These are phyloP conservation scores for Aspergillus saccharolyticus DNA, from an alignment of 495 filamentous ascomycete genomes.

Conservation along the genomic window DNA sequence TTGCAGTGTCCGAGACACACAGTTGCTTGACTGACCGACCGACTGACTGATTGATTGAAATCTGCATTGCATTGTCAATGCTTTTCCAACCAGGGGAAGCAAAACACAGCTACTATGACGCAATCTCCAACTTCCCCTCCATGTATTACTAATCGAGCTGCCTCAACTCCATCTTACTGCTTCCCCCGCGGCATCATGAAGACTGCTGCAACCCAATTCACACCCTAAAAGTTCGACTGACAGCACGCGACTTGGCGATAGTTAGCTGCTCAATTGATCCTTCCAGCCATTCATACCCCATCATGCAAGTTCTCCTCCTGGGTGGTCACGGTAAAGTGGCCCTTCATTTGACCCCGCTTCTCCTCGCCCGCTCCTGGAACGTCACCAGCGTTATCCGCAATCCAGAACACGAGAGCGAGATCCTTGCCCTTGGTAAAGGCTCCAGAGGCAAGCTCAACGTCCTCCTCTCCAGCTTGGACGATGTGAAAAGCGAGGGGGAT, in stretches of 20 bases:
- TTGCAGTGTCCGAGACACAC: neutral
- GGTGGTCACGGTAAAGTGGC: slow-evolving; percentile 80
- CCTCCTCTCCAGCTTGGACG: slow-evolving; percentile 64
- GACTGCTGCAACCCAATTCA: neutral
- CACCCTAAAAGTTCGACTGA: neutral
- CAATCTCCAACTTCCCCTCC: neutral
- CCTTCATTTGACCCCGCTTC: slow-evolving; percentile 68
- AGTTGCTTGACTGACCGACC: neutral
- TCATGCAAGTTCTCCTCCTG: slow-evolving; percentile 62
- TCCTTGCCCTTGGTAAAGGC: slow-evolving; percentile 53
- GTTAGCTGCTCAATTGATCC: no score
- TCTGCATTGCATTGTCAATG: neutral
- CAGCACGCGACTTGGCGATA: no score
- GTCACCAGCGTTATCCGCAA: slow-evolving; percentile 75
- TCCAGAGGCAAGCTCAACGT: slow-evolving; percentile 53
- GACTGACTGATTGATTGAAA: neutral
- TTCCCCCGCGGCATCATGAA: neutral
- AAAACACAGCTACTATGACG: neutral
- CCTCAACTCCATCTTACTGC: no score
- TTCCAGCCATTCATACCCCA: no score
- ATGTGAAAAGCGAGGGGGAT: slow-evolving; percentile 57
- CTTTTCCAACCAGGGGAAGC: neutral
- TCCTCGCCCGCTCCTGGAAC: slow-evolving; percentile 65
- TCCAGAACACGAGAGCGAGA: slow-evolving; percentile 56
- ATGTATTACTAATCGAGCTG: neutral